phyloP scores from a whole-genome alignment of 441 rosid genomes.

The Erysimum cheiri region DNA sequence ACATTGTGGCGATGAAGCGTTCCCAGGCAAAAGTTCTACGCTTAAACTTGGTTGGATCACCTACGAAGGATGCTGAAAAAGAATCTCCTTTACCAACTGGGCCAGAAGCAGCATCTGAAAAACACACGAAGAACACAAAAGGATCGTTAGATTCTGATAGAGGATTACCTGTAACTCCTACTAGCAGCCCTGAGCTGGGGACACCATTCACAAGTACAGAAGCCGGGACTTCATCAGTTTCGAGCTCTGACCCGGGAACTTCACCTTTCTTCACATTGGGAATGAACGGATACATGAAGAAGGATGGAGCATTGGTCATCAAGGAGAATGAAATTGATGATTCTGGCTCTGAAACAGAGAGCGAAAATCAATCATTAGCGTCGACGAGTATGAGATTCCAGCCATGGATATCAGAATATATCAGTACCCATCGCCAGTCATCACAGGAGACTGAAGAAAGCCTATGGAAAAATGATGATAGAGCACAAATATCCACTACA shows the following conservation, averaged over 20 bases:
- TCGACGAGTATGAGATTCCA: slow-evolving; percentile 78
- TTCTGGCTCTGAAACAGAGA: slow-evolving; percentile 83
- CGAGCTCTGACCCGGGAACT: slow-evolving; percentile 91
- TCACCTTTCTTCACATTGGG: slow-evolving; percentile 79
- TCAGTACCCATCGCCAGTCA: slow-evolving; percentile 54
- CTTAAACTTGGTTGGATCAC: slow-evolving; percentile 82
- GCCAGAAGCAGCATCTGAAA: slow-evolving; percentile 53
- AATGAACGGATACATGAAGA: slow-evolving; percentile 64
- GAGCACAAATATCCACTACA: slow-evolving; percentile 57
- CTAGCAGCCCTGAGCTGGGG: slow-evolving; percentile 95
- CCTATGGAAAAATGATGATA: slow-evolving; percentile 53
- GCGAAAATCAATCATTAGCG: slow-evolving; percentile 67
- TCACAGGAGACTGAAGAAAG: slow-evolving; percentile 58
- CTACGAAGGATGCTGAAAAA: slow-evolving; percentile 58
- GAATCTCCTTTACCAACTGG: slow-evolving; percentile 52
- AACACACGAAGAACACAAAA: slow-evolving; percentile 49
- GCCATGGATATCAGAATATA: slow-evolving; percentile 77
- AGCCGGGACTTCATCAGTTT: slow-evolving; percentile 90
- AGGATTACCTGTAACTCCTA: slow-evolving; percentile 89
- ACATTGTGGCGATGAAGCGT: slow-evolving; percentile 92
- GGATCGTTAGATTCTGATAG: slow-evolving; percentile 57
- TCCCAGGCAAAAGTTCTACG: slow-evolving; percentile 93
- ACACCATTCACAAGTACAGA: slow-evolving; percentile 92
- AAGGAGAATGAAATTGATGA: slow-evolving; percentile 65
- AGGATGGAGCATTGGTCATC: slow-evolving; percentile 57